Base-by-base conservation (phyloP, 345 rosid genomes). In the Eutrema heterophyllum region DNA sequence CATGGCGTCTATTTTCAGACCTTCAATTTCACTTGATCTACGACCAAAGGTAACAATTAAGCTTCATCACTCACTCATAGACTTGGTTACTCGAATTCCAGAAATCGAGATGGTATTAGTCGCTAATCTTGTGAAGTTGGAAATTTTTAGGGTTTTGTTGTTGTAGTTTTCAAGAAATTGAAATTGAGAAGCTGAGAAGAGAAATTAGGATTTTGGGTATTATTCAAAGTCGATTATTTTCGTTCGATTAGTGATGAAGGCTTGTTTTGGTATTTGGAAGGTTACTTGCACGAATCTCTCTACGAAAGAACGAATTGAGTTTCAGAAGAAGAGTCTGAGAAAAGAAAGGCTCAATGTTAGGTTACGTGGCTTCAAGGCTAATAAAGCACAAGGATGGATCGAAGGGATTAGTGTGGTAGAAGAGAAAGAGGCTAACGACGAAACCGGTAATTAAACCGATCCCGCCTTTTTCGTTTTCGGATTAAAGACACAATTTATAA, bases 1-100 rank as follows among this genome's bases (percentile, higher is more conserved):
- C 36, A 93, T 93, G 98, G 97, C 97, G 76, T 85, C 85, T 75
- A 84, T 89, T 60, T 78, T 83, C 74, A 65, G 72, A 68, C 86
- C 84, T 39, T 71, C 89, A 9, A 71, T 80, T 35, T 62, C 84
- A 51, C 53, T 83, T 44, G 53, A 78, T 71, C 56, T 83, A 67
- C 83, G 80, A 70, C 83, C 59, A 74, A 80, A 81, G 96, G 98
- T 90, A 68, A 64, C 21, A 29, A 9, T 21, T 32, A 67, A 21
- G 40, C 39, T 48, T 49, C 39, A 18, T 26, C 9, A 41, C 49
- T 35, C 11, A 27, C 48, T 63, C 26, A 2, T 16, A 24, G 27
- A 14, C 61, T 60, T 60, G 41, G 10, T 71, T 16, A 51, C 51
- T 41, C 24, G 36, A 51, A 9, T 5, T 39, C 63, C 9, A 41